Base-by-base conservation (phyloP, 2,329 filamentous ascomycete species). In the Fusarium clavum region DNA sequence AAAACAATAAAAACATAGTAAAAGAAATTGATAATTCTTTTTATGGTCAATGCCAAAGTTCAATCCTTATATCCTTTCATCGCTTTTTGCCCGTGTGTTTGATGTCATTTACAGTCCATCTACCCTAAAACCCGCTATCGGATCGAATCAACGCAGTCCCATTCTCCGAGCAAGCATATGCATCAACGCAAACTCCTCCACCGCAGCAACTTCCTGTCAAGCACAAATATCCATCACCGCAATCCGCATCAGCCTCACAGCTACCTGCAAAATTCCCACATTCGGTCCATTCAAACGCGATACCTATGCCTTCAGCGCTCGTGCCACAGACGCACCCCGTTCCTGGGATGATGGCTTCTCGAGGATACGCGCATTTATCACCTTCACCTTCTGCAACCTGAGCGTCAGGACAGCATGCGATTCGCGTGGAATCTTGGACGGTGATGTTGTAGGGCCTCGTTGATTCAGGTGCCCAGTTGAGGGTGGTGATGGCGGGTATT, bases 171-270 rank as follows among this genome's bases (percentile, higher is more conserved):
- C 79, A 81, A 59, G 77, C 76, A 61, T 76, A 80, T 8, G 78
- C 77, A 71, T 81, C 77, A 61, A 81, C 73, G 53, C 79, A 81
- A 7, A 81, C 78, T 4, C 79, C 79, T 2, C 68, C 65, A 2
- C 76, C 78, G 43, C 79, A 81, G 49, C 79, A 81, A 55, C 76
- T 80, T n/a, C 78, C 79, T 12, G 69, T 76, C 48, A 81, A 32
- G 43, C 79, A 81, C 41, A 79, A 64, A 58, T 74, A 76, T 5
- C 68, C 73, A 13, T 61, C 43, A 11, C 73, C 57, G 1, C 75
- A 76, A 22, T 77, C 66, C 0, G 72, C 75, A 18, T 75, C 69
- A 2, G 47, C 61, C 8, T 64, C 66, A 48, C 79, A 81, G 16
- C 77, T 77, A 1, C 60, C 61, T 38, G 78, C 76, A 5, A 57